phyloP scores from a whole-genome alignment of 805 yeast genomes.

The Candida oleophila region DNA sequence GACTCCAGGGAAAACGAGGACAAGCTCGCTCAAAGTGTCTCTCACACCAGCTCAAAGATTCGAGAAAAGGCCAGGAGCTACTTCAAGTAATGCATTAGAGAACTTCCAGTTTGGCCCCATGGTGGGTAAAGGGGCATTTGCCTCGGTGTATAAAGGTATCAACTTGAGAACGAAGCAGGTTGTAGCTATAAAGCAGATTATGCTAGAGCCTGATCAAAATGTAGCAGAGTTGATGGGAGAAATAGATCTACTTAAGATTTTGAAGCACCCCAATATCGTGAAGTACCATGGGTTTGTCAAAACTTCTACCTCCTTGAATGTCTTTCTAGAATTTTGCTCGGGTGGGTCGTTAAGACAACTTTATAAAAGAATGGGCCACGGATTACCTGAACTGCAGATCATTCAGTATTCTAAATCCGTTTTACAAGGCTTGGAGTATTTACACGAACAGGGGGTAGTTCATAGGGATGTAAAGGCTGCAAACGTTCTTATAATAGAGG shows the following conservation, averaged over 20 bases:
- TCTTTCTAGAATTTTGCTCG: slow-evolving; percentile 60
- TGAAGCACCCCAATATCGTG: slow-evolving; percentile 66
- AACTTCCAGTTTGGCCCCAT: slow-evolving; percentile 56
- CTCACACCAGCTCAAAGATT: slow-evolving; percentile 53
- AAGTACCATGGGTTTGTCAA: slow-evolving; percentile 68
- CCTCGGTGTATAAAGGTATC: slow-evolving; percentile 76
- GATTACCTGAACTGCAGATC: slow-evolving; percentile 55
- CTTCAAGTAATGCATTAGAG: slow-evolving; percentile 42
- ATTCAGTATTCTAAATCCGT: slow-evolving; percentile 52
- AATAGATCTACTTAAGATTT: slow-evolving; percentile 61
- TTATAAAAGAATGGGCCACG: slow-evolving; percentile 46
- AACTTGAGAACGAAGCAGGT: slow-evolving; percentile 63
- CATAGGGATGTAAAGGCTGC: slow-evolving; percentile 95
- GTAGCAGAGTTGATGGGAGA: slow-evolving; percentile 57
- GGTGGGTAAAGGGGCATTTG: slow-evolving; percentile 90
- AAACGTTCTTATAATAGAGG: slow-evolving; percentile 65
- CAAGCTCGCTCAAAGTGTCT: slow-evolving; percentile 37
- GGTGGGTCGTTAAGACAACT: slow-evolving; percentile 64
- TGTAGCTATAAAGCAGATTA: slow-evolving; percentile 79
- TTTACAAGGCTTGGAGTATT: slow-evolving; percentile 57
- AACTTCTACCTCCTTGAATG: slow-evolving; percentile 49
- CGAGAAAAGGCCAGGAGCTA: slow-evolving; percentile 41
- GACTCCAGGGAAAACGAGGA: not conserved
- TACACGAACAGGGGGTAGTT: slow-evolving; percentile 72
- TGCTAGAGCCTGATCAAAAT: slow-evolving; percentile 50